These are phyloP conservation scores for Sugiyamaella novakii DNA, from an alignment of 1,139 yeast species.

Conservation along the genomic window DNA sequence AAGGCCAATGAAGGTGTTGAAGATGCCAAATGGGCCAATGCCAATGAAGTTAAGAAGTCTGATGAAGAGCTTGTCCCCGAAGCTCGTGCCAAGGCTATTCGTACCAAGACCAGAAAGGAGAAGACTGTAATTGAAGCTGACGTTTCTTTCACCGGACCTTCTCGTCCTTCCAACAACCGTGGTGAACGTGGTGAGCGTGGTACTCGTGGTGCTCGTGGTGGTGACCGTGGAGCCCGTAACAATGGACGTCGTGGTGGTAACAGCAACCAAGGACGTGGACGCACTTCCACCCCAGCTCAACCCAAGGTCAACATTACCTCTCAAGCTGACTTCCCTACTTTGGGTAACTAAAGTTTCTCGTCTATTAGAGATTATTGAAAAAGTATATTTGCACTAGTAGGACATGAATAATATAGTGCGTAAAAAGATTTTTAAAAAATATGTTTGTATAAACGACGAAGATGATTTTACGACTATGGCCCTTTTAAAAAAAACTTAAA, in stretches of 20 bases:
- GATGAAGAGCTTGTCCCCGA: constrained; percentile 53
- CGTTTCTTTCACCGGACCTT: constrained; percentile 58
- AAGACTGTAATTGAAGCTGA: constrained; percentile 66
- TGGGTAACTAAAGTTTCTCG: constrained; percentile 34
- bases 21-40: constrained; percentile 51
- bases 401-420: constrained; percentile 13
- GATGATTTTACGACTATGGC: constrained; percentile 19
- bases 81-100: constrained; percentile 51
- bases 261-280: constrained; percentile 36
- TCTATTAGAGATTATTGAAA: constrained; percentile 4
- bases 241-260: constrained; percentile 36
- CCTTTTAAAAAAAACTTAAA: constrained; percentile 1
- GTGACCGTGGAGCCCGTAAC: constrained; percentile 33
- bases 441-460: constrained; percentile 16
- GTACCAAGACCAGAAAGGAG: constrained; percentile 64
- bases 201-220: constrained; percentile 37
- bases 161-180: constrained; percentile 31
- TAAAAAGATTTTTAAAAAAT: constrained; percentile 5
- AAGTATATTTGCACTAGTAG: constrained; percentile 11
- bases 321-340: constrained; percentile 40
- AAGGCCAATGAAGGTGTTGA: constrained; percentile 63
- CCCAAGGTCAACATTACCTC: constrained; percentile 33
- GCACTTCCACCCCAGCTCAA: constrained; percentile 35
- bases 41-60: constrained; percentile 35
- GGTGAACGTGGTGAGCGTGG: constrained; percentile 38